phyloP scores from a whole-genome alignment of 2,329 filamentous ascomycete genomes.

The Trichoderma sp. region DNA sequence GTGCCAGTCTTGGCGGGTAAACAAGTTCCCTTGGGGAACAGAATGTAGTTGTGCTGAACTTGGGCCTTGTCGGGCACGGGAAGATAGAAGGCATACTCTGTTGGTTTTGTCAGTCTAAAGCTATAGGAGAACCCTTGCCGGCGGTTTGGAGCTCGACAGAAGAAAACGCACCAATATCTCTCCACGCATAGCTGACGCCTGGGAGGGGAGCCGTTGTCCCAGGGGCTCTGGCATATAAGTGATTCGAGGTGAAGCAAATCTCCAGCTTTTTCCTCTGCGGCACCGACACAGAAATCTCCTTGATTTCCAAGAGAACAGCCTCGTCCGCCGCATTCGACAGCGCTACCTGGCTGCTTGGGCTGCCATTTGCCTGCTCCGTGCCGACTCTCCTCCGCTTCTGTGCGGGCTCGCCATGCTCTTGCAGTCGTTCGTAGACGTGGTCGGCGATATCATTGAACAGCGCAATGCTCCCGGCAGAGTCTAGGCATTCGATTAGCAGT shows the following conservation, averaged over 20 bases:
- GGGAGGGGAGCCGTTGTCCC: constrained; percentile 50
- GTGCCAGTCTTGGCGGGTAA: constrained; percentile 47
- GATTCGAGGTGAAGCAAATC: constrained; percentile 58
- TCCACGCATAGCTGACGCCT: constrained; percentile 58
- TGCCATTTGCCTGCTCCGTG: constrained; percentile 28
- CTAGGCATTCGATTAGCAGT: constrained; percentile 30
- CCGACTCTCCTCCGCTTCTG: constrained; percentile 54
- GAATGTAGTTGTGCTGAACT: constrained; percentile 62
- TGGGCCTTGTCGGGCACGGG: constrained; percentile 64
- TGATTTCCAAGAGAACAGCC: constrained; percentile 55
- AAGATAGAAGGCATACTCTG: constrained; percentile 61
- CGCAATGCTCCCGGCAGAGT: constrained; percentile 47
- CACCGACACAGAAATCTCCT: constrained; percentile 64
- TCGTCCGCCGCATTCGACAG: constrained; percentile 46
- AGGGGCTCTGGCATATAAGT: constrained; percentile 55
- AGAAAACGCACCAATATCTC: constrained; percentile 53
- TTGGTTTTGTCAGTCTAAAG: constrained; percentile 17
- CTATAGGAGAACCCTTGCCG: neutral
- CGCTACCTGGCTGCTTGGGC: constrained; percentile 23
- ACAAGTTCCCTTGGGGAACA: constrained; percentile 56
- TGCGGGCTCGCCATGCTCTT: constrained; percentile 42
- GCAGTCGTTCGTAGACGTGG: constrained; percentile 47
- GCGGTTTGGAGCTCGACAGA: neutral
- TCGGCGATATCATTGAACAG: constrained; percentile 57
- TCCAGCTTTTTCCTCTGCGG: constrained; percentile 68